These are phyloP conservation scores for Penicillium sp. DNA, from an alignment of 2,329 filamentous ascomycete species.

Conservation along the genomic window DNA sequence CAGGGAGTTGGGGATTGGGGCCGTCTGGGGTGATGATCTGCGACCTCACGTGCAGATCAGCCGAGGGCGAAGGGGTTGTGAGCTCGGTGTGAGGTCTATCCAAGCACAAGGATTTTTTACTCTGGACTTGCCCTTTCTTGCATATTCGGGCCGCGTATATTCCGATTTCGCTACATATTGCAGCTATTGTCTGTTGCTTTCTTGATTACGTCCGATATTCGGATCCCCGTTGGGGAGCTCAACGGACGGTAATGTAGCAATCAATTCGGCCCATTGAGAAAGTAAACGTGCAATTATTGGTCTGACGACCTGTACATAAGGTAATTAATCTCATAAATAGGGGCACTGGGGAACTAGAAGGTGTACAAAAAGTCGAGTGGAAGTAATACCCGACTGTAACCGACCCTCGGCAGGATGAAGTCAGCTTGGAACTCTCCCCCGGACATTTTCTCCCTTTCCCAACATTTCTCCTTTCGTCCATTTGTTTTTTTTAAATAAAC, in stretches of 20 bases:
- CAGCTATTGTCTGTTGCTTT: background rate
- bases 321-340: background rate
- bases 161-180: conserved; percentile 1
- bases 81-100: background rate
- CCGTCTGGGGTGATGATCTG: background rate
- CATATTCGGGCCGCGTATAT: background rate
- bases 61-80: background rate
- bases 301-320: background rate
- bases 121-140: background rate
- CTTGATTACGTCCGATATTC: conserved; percentile 2
- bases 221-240: background rate
- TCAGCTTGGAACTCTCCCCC: conserved; percentile 14
- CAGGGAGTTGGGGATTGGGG: background rate
- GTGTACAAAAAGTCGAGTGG: background rate
- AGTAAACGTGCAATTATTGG: background rate
- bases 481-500: conserved; percentile 13
- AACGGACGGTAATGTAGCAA: background rate
- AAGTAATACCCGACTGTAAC: conserved; percentile 18
- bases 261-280: background rate
- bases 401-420: conserved; percentile 22
- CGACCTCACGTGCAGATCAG: conserved; percentile 4
- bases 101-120: background rate
- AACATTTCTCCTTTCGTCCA: conserved; percentile 6
- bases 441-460: conserved; percentile 7
- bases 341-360: background rate